Base-by-base conservation (phyloP, 306 rosid species). In the Prunus mume region DNA sequence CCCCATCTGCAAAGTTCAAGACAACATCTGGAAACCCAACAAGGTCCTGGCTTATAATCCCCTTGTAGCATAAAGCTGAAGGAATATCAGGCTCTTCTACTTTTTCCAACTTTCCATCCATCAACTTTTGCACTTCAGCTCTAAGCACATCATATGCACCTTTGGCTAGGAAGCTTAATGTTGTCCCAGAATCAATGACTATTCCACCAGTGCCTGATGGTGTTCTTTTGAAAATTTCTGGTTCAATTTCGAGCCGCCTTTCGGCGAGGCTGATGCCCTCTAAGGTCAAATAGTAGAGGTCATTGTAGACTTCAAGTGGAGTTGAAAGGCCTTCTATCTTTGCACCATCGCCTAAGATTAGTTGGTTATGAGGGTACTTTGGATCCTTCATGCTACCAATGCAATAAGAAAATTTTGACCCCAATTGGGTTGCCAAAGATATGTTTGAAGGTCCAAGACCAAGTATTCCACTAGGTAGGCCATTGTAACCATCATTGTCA, bases 321-420 rank as follows among this genome's bases (percentile, higher is more conserved):
- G 91, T 85, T 9, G 76, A 3, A 65, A 62, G 10, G 10, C 91
- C 91, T 87, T 85, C 81, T 60, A 81, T 80, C 50, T 69, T 74
- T 11, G 85, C 84, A n/a, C 80, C 86, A 47, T 81, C 85, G 9
- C 90, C 91, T 43, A 83, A 74, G 57, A 85, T 70, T 66, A 87
- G 32, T 18, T 87, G 89, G 72, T 83, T 81, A 28, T 80, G 67
- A 68, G 50, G 76, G 45, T 81, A 83, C 10, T 60, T 12, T 68
- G 41, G 77, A 61, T 85, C 86, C 57, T 67, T 61, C 18, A 87
- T 24, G 67, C 70, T 81, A 4, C 87, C 91, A 52, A 85, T 51
- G 84, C 88, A 87, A 69, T 83, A 87, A 46, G 87, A 85, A 67
- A 85, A 85, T 38, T 45, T 83, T 2, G 41, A 49, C 8, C 87